Evolutionary conservation across 192 early-diverging fungal species (phyloP), one percentile per base, ranked within the genome.

Genomic region (Entrophospora sp.): DNA sequence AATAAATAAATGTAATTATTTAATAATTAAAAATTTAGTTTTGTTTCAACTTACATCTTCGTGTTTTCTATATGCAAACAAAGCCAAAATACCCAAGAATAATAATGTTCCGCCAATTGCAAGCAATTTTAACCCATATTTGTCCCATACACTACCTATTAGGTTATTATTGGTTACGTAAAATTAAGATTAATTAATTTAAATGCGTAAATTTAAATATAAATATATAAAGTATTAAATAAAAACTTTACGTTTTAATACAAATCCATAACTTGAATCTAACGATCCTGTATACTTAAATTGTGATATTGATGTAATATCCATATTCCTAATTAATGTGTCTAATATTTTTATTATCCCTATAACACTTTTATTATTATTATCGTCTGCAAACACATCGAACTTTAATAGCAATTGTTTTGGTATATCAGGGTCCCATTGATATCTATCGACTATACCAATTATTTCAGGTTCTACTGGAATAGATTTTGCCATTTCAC

Each of bases 371-470:
- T 36, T 2, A 10, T 37, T 10, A 5, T n/a, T 22, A 57, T 57
- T 22, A 5, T 1, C 24, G 18, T 20, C 55, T 0, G 55, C 32
- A 13, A 36, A 24, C 24, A 57, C 36, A 22, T 34, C 18, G 36
- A 57, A 36, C 24, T 57, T 57, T 36, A 57, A 57, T 57, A 57
- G 36, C 12, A 57, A 36, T 35, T 57, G 55, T 9, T 4, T 30
- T 30, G 24, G 9, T 6, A 35, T 34, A 57, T 57, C 18, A 3
- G 30, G 16, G 24, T 57, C 55, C 55, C 55, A 57, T 36, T 57
- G 55, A 34, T 3, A 36, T 2, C 27, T n/a, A 36, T 4, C 9
- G 20, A 10, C 6, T 10, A 34, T 14, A 30, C 9, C 2, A 5
- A 57, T 13, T 22, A 3, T 57, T 35, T 3, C 10, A 12, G 2